Percentiles rank a stretch among this genome's conserved stretches.
Conservation (phyloP, 2,329 filamentous ascomycete genomes). For the Ophiosphaerella narmari region DNA sequence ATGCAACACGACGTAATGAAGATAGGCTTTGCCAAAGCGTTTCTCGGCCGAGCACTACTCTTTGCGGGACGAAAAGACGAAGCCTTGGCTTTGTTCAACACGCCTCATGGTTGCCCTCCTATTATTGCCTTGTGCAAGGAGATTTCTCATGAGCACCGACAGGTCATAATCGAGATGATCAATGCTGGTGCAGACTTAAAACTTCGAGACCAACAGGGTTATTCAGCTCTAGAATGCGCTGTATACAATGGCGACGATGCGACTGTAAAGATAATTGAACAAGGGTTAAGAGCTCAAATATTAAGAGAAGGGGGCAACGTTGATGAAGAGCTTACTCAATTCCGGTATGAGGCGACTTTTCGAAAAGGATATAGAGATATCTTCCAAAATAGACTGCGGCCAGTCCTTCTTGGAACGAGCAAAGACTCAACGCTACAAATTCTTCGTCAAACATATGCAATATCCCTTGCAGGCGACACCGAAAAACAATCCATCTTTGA, state of each 20-base stretch:
- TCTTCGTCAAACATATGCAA: conserved; percentile 10
- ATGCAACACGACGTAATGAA: conserved; percentile 30
- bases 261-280: conserved; percentile 31
- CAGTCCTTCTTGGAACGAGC: conserved; percentile 30
- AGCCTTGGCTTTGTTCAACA: conserved; percentile 38
- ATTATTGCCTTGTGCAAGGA: conserved; percentile 49
- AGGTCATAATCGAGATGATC: conserved; percentile 42
- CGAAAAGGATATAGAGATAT: conserved; percentile 45
- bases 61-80: conserved; percentile 22
- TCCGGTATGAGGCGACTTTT: conserved; percentile 28
- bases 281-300: conserved; percentile 22
- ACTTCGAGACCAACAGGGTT: conserved; percentile 41
- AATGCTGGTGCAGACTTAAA: conserved; percentile 41
- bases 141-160: conserved; percentile 43
- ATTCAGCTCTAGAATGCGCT: conserved; percentile 47
- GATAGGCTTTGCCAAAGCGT: conserved; percentile 39
- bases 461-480: conserved; percentile 17
- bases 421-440: conserved; percentile 8
- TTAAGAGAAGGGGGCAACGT: not conserved
- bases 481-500: conserved; percentile 32
- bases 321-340: conserved; percentile 7
- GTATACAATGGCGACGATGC: conserved; percentile 38
- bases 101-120: conserved; percentile 30
- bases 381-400: conserved; percentile 46
- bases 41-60: conserved; percentile 39